Evolutionary conservation across 1,284 basidiomycete genomes (phyloP), one percentile per base, ranked within the genome.

Genomic region (Somion occarium): DNA sequence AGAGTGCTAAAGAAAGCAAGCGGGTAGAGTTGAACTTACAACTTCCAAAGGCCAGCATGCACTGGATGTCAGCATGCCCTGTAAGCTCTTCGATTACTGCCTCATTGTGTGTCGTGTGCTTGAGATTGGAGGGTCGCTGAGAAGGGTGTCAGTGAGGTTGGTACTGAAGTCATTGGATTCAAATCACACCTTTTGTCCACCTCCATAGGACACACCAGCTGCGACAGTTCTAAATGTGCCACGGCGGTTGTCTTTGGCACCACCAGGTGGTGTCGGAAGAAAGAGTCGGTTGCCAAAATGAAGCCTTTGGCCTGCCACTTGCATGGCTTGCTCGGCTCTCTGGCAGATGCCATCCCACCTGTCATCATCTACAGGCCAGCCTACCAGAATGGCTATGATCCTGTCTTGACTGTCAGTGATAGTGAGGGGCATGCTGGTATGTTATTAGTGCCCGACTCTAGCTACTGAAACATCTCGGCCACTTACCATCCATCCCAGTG

Each of bases 201-300:
- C 55, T 0, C 57, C 57, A 30, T 51, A 53, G 12, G 57, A 56
- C 2, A 59, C 51, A 3, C 57, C 57, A 5, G 45, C 42, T 12
- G 37, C 34, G 4, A 51, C 25, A 5, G 51, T 45, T 2, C 26
- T 45, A 38, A 50, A 59, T 3, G 20, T 5, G 2, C 55, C 57
- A 3, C 57, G 48, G 5, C 56, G 52, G 25, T 56, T 41, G 42
- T 23, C 15, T 34, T 15, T 15, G 15, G 7, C 7, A 7, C 30
- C 30, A 15, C 15, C 15, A 7, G 30, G 7, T 34, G 30, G 30
- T 7, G 7, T 7, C 7, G 30, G 30, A 7, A 34, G 30, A 15
- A 7, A 34, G 7, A 7, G 7, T 7, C 15, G 7, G 30, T 15
- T 34, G 7, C 30, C 30, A 15, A 34, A 34, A 7, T 34, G 30